Conservation (phyloP, 2,329 filamentous ascomycete genomes). For the Ophiostoma triangulosporum region DNA sequence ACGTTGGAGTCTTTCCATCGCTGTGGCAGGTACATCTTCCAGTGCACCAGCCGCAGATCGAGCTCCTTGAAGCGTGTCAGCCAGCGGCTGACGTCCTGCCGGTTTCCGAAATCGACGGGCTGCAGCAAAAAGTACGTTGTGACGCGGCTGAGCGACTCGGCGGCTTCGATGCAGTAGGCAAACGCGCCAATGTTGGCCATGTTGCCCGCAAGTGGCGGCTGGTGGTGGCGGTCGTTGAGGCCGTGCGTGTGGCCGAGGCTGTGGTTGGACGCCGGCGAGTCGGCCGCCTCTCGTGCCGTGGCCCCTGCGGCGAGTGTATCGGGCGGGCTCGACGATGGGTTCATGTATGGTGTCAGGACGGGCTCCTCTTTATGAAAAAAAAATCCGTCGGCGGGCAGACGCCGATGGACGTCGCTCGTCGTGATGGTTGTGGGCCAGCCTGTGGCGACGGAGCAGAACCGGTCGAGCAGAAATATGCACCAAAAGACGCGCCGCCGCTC, state of each 20-base stretch:
- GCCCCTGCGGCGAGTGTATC: background rate
- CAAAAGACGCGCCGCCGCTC: slow-evolving; percentile 23
- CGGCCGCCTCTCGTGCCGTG: background rate
- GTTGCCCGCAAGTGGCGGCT: background rate
- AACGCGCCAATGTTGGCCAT: slow-evolving; percentile 21
- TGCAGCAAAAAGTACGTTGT: slow-evolving; percentile 25
- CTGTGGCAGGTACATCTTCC: slow-evolving; percentile 16
- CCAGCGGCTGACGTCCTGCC: slow-evolving; percentile 22
- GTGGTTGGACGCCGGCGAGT: slow-evolving; percentile 1
- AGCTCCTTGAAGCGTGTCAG: slow-evolving; percentile 28
- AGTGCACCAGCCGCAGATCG: slow-evolving; percentile 24
- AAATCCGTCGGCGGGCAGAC: slow-evolving; percentile 21
- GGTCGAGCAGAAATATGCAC: slow-evolving; percentile 24
- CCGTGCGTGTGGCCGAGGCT: background rate
- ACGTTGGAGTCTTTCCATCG: slow-evolving; percentile 21
- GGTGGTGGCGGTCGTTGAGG: background rate
- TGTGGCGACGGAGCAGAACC: slow-evolving; percentile 19
- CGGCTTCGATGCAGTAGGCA: slow-evolving; percentile 26
- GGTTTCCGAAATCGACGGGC: slow-evolving; percentile 19
- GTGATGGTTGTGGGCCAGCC: slow-evolving; percentile 23
- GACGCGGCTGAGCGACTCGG: slow-evolving; percentile 24
- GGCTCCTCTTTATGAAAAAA: slow-evolving; percentile 21
- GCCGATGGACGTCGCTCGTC: slow-evolving; percentile 20
- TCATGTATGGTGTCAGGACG: slow-evolving; percentile 22
- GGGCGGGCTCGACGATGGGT: background rate